Base-by-base conservation (phyloP, 2,329 filamentous ascomycete species). In the Arachnopeziza araneosa region DNA sequence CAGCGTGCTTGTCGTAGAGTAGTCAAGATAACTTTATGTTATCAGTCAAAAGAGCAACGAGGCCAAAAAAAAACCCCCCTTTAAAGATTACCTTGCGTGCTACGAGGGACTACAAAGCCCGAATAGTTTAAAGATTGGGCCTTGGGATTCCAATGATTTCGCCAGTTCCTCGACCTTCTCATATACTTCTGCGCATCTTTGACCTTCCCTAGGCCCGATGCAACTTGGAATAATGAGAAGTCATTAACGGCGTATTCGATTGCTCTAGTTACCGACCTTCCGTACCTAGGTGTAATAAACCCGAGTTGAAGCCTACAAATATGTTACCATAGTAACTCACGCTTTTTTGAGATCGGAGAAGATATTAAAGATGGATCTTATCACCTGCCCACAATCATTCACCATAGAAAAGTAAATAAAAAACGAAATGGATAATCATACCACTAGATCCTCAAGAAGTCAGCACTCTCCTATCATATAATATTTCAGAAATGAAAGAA, bases 211-310 rank as follows among this genome's bases (percentile, higher is more conserved):
- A 89, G 72, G 0, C 85, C 86, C 1, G 68, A 70, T 4, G 88
- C 87, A 14, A 91, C 83, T 68, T 87, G 83, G 61, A 84, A 82
- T 2, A 91, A 74, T 0, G 78, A 80, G 65, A 90, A 90, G 70
- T 91, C 88, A 68, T 90, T 90, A 51, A 79, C 79, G 0, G 85
- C 78, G 68, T 90, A 90, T 69, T 90, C 87, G 0, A 89, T 80
- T 0, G 86, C 84, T 6, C 86, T 77, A 24, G 80, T 86, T 2
- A 89, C 85, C 0, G 86, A 84, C 19, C 88, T 80, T 0, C 77
- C 79, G 66, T 80, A 89, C 8, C 71, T 77, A 0, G 83, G 82
- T 1, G 87, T 88, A 64, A 91, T 88, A 70, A 82, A 90, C 3
- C 86, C 86, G 54, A 80, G 77, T 19, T 78, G 66, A 1, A 84